Conservation (phyloP, 2,329 filamentous ascomycete species). For the Neopestalotiopsis sp. region DNA sequence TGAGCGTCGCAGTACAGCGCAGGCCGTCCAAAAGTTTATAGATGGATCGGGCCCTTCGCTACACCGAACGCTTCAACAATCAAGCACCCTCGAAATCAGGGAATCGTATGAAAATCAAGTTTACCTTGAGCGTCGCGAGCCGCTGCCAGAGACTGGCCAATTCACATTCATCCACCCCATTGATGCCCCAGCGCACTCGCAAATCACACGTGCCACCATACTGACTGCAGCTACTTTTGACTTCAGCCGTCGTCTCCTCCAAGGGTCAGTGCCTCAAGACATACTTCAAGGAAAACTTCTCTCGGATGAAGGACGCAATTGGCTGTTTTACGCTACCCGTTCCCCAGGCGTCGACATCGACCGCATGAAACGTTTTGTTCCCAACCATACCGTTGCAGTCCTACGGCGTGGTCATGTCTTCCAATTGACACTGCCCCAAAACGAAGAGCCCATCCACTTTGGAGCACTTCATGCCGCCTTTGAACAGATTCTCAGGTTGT, state of each 20-base stretch:
- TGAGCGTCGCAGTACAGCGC: conserved; percentile 9
- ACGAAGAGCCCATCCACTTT: neutral
- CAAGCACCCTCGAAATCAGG: conserved; percentile 13
- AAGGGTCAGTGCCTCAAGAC: conserved; percentile 15
- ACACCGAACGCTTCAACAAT: conserved; percentile 15
- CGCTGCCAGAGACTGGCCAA: conserved; percentile 22
- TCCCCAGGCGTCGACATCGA: conserved; percentile 14
- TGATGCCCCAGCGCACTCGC: conserved; percentile 22
- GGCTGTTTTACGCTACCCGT: conserved; percentile 25
- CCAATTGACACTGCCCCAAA: conserved; percentile 16
- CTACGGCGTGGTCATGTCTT: conserved; percentile 25
- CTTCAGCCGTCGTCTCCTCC: conserved; percentile 20
- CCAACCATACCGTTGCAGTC: conserved; percentile 22
- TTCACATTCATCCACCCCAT: conserved; percentile 24
- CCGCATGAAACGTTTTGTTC: conserved; percentile 9
- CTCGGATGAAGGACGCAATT: conserved; percentile 17
- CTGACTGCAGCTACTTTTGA: conserved; percentile 23
- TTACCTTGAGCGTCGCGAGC: conserved; percentile 24
- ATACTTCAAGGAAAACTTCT: conserved; percentile 17
- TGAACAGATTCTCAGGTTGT: conserved; percentile 19
- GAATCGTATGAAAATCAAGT: conserved; percentile 24
- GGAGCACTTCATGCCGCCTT: conserved; percentile 20
- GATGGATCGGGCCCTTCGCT: conserved; percentile 13
- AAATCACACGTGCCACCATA: conserved; percentile 23
- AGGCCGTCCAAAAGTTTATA: conserved; percentile 17